Evolutionary conservation across 345 rosid species (phyloP).

Genomic region (Balakata baccata): DNA sequence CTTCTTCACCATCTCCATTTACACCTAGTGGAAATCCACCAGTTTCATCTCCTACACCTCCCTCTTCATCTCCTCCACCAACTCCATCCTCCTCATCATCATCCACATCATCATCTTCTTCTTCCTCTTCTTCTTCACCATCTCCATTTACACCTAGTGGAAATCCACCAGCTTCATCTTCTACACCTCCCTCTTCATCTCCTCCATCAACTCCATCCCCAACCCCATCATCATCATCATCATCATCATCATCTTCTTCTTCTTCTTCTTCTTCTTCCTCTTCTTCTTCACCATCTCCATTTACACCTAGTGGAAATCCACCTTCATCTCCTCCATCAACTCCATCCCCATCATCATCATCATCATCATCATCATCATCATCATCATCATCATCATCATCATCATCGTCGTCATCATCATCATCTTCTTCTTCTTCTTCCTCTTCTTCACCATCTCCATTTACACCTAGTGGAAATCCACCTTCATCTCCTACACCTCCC

Average conservation of each 20-base stretch:
- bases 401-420: neutral
- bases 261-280: neutral
- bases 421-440: neutral
- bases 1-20: neutral
- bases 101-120: neutral
- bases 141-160: neutral
- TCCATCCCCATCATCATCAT: neutral
- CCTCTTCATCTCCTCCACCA: neutral
- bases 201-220: neutral
- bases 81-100: neutral
- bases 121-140: conserved; percentile 6
- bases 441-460: conserved; percentile 3
- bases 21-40: neutral
- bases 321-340: neutral
- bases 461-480: neutral
- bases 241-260: neutral
- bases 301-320: neutral
- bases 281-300: neutral
- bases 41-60: neutral
- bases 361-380: neutral
- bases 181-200: neutral
- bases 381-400: neutral
- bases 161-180: neutral
- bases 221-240: neutral
- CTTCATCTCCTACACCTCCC: neutral